Evolutionary conservation across 345 rosid species (phyloP).

Genomic region (Rhodamnia rubescens): DNA sequence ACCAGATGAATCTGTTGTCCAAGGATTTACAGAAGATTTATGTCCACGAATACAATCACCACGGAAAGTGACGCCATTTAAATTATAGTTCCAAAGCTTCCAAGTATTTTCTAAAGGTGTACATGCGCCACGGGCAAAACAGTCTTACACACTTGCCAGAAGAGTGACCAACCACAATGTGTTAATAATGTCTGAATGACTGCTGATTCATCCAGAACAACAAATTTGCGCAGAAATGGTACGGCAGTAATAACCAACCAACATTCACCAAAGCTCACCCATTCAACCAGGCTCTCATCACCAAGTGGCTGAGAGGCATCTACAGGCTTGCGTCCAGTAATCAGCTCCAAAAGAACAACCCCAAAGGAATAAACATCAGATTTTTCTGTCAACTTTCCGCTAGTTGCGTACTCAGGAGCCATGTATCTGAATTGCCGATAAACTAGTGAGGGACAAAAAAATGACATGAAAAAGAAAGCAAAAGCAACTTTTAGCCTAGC

Average conservation of each 20-base stretch:
- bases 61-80: neutral
- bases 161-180: neutral
- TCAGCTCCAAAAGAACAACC: conserved; percentile 88
- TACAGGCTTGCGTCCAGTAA: conserved; percentile 94
- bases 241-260: neutral
- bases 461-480: neutral
- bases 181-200: neutral
- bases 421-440: conserved; percentile 51
- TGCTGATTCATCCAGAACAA: neutral
- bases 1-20: neutral
- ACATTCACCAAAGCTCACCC: conserved; percentile 34
- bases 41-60: neutral
- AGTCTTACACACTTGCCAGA: neutral
- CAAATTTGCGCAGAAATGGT: neutral
- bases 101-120: neutral
- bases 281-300: conserved; percentile 97
- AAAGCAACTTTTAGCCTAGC: neutral
- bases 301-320: conserved; percentile 88
- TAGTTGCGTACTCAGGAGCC: conserved; percentile 98
- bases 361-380: conserved; percentile 96
- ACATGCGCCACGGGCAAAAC: neutral
- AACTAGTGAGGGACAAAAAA: neutral
- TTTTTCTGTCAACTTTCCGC: conserved; percentile 91
- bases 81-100: neutral
- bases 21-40: neutral